Conservation (phyloP, 2,329 filamentous ascomycete genomes). For the Calonectria pseudoreteaudii region DNA sequence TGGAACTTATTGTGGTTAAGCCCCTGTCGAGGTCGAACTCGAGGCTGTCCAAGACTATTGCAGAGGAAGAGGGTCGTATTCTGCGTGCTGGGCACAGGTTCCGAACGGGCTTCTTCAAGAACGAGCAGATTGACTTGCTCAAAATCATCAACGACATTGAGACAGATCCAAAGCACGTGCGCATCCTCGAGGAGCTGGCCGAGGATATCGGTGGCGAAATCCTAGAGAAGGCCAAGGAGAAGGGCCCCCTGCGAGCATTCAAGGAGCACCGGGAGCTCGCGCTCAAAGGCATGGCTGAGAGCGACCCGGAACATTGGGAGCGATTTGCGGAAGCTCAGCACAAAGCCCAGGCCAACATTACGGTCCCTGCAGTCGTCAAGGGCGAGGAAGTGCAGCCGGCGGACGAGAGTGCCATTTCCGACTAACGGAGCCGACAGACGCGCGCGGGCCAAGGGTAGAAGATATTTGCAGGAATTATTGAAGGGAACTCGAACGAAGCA, state of each 20-base stretch:
- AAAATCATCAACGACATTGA: constrained; percentile 62
- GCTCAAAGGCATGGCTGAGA: constrained; percentile 62
- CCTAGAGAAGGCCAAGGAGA: constrained; percentile 64
- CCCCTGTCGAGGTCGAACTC: constrained; percentile 65
- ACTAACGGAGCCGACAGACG: constrained; percentile 41
- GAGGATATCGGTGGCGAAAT: constrained; percentile 72
- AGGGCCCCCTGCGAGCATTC: constrained; percentile 72
- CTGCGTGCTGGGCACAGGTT: constrained; percentile 69
- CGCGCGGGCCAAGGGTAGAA: neutral
- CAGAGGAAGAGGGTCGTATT: constrained; percentile 68
- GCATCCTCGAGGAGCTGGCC: constrained; percentile 71
- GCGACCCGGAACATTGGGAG: constrained; percentile 75
- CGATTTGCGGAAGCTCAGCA: constrained; percentile 71
- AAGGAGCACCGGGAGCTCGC: constrained; percentile 67
- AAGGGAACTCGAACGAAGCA: neutral
- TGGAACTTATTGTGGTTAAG: constrained; percentile 54
- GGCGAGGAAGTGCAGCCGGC: constrained; percentile 33
- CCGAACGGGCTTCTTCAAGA: constrained; percentile 64
- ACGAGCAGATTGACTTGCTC: constrained; percentile 64
- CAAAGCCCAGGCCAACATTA: constrained; percentile 67
- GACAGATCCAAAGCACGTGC: constrained; percentile 62
- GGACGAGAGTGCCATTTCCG: constrained; percentile 57
- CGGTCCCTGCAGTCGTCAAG: constrained; percentile 44
- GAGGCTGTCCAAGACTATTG: constrained; percentile 64
- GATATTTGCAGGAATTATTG: neutral